Evolutionary conservation across 1,139 yeast genomes (phyloP), one percentile per base, ranked within the genome.

Genomic region (Pichia sp.): DNA sequence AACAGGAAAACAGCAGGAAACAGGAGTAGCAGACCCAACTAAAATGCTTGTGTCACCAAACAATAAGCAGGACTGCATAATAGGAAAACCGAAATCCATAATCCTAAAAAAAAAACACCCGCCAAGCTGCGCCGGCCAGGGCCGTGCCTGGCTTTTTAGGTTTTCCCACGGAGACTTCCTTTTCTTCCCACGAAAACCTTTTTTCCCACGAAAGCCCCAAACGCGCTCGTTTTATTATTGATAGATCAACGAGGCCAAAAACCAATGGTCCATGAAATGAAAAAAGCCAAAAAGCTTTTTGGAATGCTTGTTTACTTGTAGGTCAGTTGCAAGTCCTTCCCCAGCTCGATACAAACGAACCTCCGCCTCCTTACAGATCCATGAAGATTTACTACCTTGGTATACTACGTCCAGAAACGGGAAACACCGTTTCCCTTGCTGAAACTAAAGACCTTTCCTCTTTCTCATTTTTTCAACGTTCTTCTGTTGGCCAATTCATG

Each of bases 331-430:
- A n/a, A n/a, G n/a, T n/a, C n/a, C n/a, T n/a, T n/a, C n/a, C n/a
- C n/a, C n/a, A n/a, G n/a, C n/a, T n/a, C n/a, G n/a, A n/a, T n/a
- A n/a, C n/a, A n/a, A n/a, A n/a, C n/a, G n/a, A n/a, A n/a, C n/a
- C n/a, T n/a, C n/a, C n/a, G n/a, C n/a, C n/a, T 29, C n/a, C 13
- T 29, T 29, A 20, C 40, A 26, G 25, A 24, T 18, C 20, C 29
- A 92, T 92, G 98, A 88, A 88, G 77, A 76, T 92, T 56, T 89
- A 82, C 67, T 89, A 89, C 69, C 82, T 92, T 56, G 97, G 97
- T 46, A 77, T 94, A 47, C 72, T 89, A 56, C 82, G 89, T 60
- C 82, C 81, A 56, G 58, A 47, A n/a, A 35, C 27, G 18, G 53
- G 50, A 22, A 83, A 83, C 62, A 79, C 94, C 18, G 68, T 86